These are phyloP conservation scores for Mycena vitilis DNA, from an alignment of 768 basidiomycete genomes.

Conservation along the genomic window DNA sequence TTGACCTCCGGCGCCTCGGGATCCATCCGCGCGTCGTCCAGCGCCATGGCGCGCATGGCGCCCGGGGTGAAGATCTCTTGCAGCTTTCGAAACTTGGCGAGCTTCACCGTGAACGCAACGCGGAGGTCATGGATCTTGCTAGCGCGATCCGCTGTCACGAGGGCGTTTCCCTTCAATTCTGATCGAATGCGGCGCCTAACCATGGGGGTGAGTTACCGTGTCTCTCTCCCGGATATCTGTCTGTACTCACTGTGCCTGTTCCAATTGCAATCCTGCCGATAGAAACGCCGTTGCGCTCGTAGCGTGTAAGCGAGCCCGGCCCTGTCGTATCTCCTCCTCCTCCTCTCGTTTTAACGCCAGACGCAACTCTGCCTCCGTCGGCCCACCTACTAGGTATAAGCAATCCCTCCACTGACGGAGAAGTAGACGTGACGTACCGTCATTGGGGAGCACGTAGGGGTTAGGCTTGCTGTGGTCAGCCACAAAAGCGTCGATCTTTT, in stretches of 20 bases:
- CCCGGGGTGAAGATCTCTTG: conserved; percentile 7
- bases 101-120: background rate
- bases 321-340: background rate
- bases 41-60: background rate
- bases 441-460: background rate
- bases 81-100: conserved; percentile 1
- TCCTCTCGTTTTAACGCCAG: conserved; percentile 10
- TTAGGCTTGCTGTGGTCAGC: conserved; percentile 13
- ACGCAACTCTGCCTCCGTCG: too few relatives aligned
- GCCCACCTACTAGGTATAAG: too few relatives aligned
- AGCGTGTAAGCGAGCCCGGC: background rate
- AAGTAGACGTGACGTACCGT: too few relatives aligned
- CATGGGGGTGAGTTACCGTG: background rate
- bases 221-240: too few relatives aligned
- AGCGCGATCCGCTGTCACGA: background rate
- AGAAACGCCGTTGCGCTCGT: conserved; percentile 21
- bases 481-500: conserved; percentile 7
- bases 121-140: conserved; percentile 11
- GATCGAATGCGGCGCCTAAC: conserved; percentile 6
- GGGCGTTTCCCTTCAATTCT: background rate
- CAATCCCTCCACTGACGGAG: too few relatives aligned
- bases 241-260: conserved; percentile 21
- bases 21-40: background rate
- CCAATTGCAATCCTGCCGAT: conserved; percentile 13
- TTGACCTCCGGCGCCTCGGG: background rate